phyloP scores from a whole-genome alignment of 2,329 filamentous ascomycete genomes.

The Aspergillus cejpii region DNA sequence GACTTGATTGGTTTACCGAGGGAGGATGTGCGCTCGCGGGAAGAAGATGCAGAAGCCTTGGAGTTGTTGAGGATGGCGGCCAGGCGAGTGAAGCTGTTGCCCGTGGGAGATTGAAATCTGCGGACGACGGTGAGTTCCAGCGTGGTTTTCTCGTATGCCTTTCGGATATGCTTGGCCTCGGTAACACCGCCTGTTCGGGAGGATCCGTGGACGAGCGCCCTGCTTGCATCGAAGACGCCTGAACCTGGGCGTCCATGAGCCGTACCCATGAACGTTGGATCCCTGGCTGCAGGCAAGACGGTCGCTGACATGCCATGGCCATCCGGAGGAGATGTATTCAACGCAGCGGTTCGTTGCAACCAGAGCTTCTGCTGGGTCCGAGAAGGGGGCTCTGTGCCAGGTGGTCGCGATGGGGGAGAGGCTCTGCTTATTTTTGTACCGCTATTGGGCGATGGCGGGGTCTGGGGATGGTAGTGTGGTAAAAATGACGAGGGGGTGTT shows the following conservation, averaged over 20 bases:
- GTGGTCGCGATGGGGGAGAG: constrained; percentile 31
- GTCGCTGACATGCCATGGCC: constrained; percentile 29
- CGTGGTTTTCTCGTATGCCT: constrained; percentile 41
- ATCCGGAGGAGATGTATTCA: constrained; percentile 42
- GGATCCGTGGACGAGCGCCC: constrained; percentile 27
- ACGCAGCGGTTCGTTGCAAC: constrained; percentile 42
- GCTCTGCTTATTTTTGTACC: constrained; percentile 23
- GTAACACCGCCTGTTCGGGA: constrained; percentile 26
- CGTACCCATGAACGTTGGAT: constrained; percentile 29
- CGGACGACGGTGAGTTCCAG: constrained; percentile 42
- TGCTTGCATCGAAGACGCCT: constrained; percentile 25
- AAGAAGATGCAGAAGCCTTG: constrained; percentile 8
- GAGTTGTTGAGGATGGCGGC: constrained; percentile 22
- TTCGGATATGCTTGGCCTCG: constrained; percentile 37
- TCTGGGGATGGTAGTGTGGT: constrained; percentile 44
- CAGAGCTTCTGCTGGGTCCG: constrained; percentile 46
- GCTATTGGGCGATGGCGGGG: constrained; percentile 38
- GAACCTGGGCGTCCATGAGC: constrained; percentile 27
- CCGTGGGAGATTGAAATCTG: constrained; percentile 41
- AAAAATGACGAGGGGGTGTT: constrained; percentile 44
- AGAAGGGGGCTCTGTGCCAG: constrained; percentile 37
- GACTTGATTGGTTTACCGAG: constrained; percentile 32
- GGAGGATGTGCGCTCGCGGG: constrained; percentile 15
- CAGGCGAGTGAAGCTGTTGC: constrained; percentile 39
- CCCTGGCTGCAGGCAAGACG: constrained; percentile 32